Evolutionary conservation across 23 red algal genomes (phyloP).

Genomic region (Gracilaria gracilis): DNA sequence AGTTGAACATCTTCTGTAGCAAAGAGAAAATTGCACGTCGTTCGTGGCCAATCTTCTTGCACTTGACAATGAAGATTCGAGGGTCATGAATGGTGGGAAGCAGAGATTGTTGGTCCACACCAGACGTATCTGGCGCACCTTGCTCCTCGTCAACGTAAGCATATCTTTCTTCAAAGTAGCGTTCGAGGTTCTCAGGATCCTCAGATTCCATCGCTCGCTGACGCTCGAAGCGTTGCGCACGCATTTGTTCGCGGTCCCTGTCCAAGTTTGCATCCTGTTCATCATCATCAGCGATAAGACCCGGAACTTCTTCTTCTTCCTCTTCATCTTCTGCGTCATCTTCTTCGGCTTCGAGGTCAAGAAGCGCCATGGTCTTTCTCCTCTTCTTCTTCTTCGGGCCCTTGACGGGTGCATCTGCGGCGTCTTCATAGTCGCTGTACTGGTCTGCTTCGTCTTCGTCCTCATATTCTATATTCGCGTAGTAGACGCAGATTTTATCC

Average conservation of each 20-base stretch:
- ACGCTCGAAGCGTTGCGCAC: conserved; percentile 70
- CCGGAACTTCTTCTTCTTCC: conserved; percentile 87
- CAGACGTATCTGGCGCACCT: conserved; percentile 60
- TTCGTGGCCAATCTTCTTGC: conserved; percentile 85
- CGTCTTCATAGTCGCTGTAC: conserved; percentile 57
- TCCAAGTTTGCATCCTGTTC: conserved; percentile 76
- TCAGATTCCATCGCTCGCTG: conserved; percentile 49
- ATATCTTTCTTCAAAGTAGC: conserved; percentile 58
- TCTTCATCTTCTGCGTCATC: conserved; percentile 94
- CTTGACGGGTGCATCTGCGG: neutral
- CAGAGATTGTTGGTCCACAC: conserved; percentile 92
- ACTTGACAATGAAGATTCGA: conserved; percentile 90
- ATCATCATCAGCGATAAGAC: conserved; percentile 73
- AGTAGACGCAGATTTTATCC: neutral
- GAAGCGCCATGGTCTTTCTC: conserved; percentile 27
- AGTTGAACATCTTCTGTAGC: conserved; percentile 90
- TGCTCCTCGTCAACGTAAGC: conserved; percentile 49
- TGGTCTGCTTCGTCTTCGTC: conserved; percentile 45
- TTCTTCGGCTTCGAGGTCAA: conserved; percentile 73
- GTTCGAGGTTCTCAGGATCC: conserved; percentile 41
- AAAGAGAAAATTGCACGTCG: conserved; percentile 83
- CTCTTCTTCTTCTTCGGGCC: conserved; percentile 58
- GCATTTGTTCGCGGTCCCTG: conserved; percentile 68
- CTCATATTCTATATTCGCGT: neutral
- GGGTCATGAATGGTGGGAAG: conserved; percentile 93